A percentile compares a stretch with the other conserved stretches of the same genome.
Evolutionary conservation across 148 eudicot genomes (phyloP).

Genomic region (Camellia lanceoleosa): DNA sequence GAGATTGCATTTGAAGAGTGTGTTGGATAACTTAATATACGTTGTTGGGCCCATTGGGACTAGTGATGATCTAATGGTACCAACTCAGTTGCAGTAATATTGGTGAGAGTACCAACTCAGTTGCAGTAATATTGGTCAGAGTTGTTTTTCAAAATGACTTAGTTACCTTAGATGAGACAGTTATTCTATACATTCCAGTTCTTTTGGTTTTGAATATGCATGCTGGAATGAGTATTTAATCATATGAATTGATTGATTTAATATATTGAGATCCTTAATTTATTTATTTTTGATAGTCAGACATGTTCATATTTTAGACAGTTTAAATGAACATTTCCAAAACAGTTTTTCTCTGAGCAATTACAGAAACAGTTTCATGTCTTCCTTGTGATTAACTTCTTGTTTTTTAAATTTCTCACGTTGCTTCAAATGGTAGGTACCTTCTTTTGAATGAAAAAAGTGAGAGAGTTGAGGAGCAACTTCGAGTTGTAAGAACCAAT

Average conservation of each 20-base stretch:
- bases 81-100: no score
- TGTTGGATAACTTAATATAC: no score
- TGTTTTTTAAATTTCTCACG: neutral
- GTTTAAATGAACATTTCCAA: constrained; percentile 6
- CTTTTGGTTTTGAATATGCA: neutral
- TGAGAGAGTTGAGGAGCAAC: constrained; percentile 78
- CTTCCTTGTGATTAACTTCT: constrained; percentile 6
- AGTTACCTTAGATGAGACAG: neutral
- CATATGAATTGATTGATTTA: neutral
- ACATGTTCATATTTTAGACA: neutral
- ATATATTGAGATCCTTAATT: neutral
- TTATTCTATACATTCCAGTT: neutral
- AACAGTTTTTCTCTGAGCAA: neutral
- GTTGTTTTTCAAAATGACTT: neutral
- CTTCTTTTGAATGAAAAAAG: constrained; percentile 79
- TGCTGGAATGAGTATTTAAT: neutral
- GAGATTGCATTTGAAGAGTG: no score
- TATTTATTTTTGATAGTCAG: neutral
- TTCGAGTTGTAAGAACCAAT: constrained; percentile 84
- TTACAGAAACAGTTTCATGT: neutral
- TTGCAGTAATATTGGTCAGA: neutral
- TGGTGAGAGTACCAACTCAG: neutral
- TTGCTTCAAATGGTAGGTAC: constrained; percentile 50
- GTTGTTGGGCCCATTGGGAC: no score
- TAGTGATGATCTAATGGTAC: no score